A percentile compares a stretch with the other conserved stretches of the same genome.
These are phyloP conservation scores for Ascochyta pisi DNA, from an alignment of 2,329 filamentous ascomycete genomes.

Conservation along the genomic window DNA sequence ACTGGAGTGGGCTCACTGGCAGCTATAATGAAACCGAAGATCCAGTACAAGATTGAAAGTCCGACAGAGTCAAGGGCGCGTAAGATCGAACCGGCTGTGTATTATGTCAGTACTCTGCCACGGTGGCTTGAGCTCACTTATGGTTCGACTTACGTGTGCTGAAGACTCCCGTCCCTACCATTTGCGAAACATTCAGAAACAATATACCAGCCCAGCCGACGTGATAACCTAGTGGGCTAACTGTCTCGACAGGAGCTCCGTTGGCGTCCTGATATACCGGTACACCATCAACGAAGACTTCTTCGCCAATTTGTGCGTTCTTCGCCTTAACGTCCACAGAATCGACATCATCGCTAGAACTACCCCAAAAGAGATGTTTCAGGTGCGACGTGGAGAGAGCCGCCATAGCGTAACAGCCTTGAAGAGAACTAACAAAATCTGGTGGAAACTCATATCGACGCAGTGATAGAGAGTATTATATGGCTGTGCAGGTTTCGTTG, in stretches of 20 bases:
- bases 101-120: conserved; percentile 4
- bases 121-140: no score
- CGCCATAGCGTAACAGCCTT: conserved; percentile 10
- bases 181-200: conserved; percentile 42
- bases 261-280: conserved; percentile 36
- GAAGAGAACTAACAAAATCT: neutral
- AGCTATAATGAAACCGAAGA: conserved; percentile 37
- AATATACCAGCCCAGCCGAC: conserved; percentile 39
- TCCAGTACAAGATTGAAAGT: conserved; percentile 36
- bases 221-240: conserved; percentile 41
- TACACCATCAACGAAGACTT: conserved; percentile 34
- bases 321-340: conserved; percentile 28
- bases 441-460: neutral
- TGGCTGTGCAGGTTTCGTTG: neutral
- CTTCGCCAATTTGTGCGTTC: conserved; percentile 37
- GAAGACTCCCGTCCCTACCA: conserved; percentile 43
- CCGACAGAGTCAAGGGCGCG: conserved; percentile 36
- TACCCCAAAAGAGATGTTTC: conserved; percentile 26
- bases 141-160: conserved; percentile 33
- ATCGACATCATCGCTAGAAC: conserved; percentile 25
- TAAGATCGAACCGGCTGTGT: conserved; percentile 33
- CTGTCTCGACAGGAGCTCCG: conserved; percentile 39
- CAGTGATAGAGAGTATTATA: neutral
- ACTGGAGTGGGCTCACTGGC: conserved; percentile 19
- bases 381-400: conserved; percentile 18